Evolutionary conservation across 306 rosid genomes (phyloP).

Genomic region (Medicago ruthenica): DNA sequence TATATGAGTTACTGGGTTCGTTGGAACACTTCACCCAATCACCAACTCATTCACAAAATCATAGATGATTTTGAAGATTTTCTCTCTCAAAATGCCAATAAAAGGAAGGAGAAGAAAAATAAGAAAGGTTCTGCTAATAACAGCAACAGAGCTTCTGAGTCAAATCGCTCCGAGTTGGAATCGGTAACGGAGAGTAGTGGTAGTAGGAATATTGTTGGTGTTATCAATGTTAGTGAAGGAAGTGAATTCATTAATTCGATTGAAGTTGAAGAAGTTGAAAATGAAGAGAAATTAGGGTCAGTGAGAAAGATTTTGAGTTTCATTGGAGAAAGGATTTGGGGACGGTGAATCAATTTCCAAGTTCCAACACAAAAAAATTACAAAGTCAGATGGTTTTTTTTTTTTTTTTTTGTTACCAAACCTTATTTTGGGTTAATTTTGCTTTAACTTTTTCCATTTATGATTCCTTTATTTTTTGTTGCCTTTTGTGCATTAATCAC

Average conservation of each 20-base stretch:
- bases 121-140: conserved; percentile 10
- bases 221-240: no score
- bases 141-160: conserved; percentile 37
- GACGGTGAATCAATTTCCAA: conserved; percentile 27
- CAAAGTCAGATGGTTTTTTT: no score
- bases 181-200: conserved; percentile 18
- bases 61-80: conserved; percentile 81
- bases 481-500: neutral
- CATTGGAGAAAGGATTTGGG: conserved; percentile 83
- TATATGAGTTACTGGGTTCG: conserved; percentile 85
- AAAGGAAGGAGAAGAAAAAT: conserved; percentile 62
- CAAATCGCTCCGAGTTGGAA: conserved; percentile 46
- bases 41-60: conserved; percentile 71
- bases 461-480: neutral
- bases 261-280: conserved; percentile 17
- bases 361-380: no score
- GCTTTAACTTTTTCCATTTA: neutral
- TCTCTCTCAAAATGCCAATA: conserved; percentile 38
- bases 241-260: no score
- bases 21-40: conserved; percentile 86
- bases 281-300: conserved; percentile 55
- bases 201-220: neutral
- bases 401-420: no score
- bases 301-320: conserved; percentile 74
- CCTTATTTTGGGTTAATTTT: no score